Base-by-base conservation (phyloP, 1,139 yeast species). In the Kurtzmaniella quercitrusa region DNA sequence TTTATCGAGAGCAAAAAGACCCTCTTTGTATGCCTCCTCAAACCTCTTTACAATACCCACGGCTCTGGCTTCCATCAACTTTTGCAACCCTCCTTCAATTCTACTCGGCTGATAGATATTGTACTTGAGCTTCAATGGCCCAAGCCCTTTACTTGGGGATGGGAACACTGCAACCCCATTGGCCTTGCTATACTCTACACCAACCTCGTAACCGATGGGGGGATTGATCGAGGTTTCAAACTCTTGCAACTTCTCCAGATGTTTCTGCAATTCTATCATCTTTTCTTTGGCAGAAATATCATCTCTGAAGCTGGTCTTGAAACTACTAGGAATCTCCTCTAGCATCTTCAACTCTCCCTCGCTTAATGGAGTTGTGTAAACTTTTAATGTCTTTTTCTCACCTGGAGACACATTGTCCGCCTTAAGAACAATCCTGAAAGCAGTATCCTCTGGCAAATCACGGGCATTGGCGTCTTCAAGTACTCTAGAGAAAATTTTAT, bases 401-500 rank as follows among this genome's bases (percentile, higher is more conserved):
- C 48, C 50, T 8, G 55, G 55, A 19, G 56, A 55, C 54, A 10
- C 62, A 55, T 23, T 48, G 41, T 14, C 65, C 3, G 57, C 23
- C 51, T 57, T 54, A 51, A 63, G 44, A 17, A 66, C 60, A 31
- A 72, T 53, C 46, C 77, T 54, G 48, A 62, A 71, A 37, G 63
- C 61, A 19, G 51, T 47, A 15, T 50, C 50, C 29, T 50, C 44
- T 31, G 42, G 40, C 16, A 40, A 31, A 19, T 51, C 51, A 9
- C 46, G 40, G 1, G 53, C 51, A 34, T 50, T 43, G 33, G 70
- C 48, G 48, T 71, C 76, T 29, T 57, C 41, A 24, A 59, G 52
- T 9, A 70, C 59, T 1, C 46, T 53, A 31, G 77, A 70, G 49
- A 91, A 53, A 2, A 88, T 48, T 17, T 68, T 63, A 38, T 76